These are phyloP conservation scores for Beta lomatogona DNA, from an alignment of 179 eudicot genomes.

Conservation along the genomic window DNA sequence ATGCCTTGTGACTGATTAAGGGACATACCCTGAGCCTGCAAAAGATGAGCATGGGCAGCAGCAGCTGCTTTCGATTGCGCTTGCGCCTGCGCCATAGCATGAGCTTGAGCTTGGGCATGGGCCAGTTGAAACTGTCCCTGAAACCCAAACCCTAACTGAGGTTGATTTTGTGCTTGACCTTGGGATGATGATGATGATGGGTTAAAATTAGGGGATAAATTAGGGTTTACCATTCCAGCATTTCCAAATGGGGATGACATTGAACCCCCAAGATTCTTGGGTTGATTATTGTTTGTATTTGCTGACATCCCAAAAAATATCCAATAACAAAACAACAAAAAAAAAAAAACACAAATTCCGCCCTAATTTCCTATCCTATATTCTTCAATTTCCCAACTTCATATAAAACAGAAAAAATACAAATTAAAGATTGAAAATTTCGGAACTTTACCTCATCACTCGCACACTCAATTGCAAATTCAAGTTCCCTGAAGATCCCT, in stretches of 20 bases:
- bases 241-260: conserved; percentile 59
- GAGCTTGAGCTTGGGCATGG: conserved; percentile 38
- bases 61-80: conserved; percentile 51
- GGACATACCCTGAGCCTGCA: conserved; percentile 62
- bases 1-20: conserved; percentile 43
- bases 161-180: conserved; percentile 46
- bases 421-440: not conserved
- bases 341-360: not conserved
- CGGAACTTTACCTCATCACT: not conserved
- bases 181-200: conserved; percentile 43
- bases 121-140: conserved; percentile 62
- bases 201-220: conserved; percentile 51
- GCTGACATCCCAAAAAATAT: conserved; percentile 24
- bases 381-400: not conserved
- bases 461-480: not conserved
- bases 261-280: conserved; percentile 48
- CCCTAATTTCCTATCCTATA: not conserved
- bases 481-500: not conserved
- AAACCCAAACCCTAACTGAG: conserved; percentile 53
- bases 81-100: conserved; percentile 48
- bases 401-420: not conserved
- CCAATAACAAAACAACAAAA: not conserved
- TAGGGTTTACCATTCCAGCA: conserved; percentile 50
- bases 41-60: conserved; percentile 45
- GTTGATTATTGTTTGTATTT: conserved; percentile 51